phyloP scores from a whole-genome alignment of 768 basidiomycete species.

The Pulveroboletus sp. region DNA sequence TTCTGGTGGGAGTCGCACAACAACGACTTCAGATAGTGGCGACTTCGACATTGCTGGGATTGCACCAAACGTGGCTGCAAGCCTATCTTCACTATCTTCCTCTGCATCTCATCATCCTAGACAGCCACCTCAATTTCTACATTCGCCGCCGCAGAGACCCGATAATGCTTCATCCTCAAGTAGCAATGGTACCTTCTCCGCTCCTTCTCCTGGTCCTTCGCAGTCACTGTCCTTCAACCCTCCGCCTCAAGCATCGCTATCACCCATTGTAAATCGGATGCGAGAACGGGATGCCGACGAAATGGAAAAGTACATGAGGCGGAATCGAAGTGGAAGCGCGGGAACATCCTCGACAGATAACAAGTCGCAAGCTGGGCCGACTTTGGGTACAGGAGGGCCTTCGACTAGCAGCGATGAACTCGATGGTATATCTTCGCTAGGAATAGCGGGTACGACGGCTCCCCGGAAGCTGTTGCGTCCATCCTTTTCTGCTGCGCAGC shows the following conservation, averaged over 20 bases:
- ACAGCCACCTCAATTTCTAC: constrained; percentile 33
- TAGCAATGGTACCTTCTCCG: constrained; percentile 36
- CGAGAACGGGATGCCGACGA: constrained; percentile 82
- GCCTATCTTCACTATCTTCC: constrained; percentile 58
- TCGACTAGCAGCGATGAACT: constrained; percentile 55
- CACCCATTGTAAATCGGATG: constrained; percentile 77
- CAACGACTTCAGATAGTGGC: constrained; percentile 69
- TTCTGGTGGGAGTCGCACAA: constrained; percentile 76
- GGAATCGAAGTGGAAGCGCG: constrained; percentile 79
- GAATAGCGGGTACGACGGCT: constrained; percentile 49
- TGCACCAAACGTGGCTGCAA: constrained; percentile 36
- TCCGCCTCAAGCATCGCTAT: constrained; percentile 46
- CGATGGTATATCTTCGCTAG: constrained; percentile 42
- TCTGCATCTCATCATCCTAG: constrained; percentile 53
- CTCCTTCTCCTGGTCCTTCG: constrained; percentile 34
- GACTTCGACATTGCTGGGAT: constrained; percentile 48
- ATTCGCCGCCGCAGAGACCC: constrained; percentile 39
- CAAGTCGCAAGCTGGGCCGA: constrained; percentile 53
- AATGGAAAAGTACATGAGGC: constrained; percentile 78
- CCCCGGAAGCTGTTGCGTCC: constrained; percentile 60
- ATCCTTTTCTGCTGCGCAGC: constrained; percentile 73
- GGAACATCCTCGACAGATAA: constrained; percentile 70
- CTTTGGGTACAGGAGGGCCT: constrained; percentile 43
- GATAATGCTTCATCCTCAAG: constrained; percentile 29
- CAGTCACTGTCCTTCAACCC: constrained; percentile 35